Evolutionary conservation across 106 monocot genomes (phyloP), one percentile per base, ranked within the genome.

Genomic region (Chionographis japonica): DNA sequence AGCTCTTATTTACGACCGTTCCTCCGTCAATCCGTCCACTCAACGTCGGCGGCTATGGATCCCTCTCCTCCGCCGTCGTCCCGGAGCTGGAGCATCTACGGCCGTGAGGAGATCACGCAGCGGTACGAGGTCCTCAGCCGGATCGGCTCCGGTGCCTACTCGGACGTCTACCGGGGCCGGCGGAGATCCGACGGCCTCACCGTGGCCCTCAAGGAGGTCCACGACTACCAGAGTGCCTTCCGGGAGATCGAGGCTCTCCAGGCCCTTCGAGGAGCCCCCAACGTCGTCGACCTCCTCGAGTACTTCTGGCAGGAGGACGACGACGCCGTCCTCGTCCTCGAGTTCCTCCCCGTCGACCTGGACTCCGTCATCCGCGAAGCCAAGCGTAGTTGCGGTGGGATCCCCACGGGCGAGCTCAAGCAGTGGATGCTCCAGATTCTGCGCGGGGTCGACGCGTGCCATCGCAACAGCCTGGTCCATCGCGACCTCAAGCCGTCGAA

Each of bases 401-500:
- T 77, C 12, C 4, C 8, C 55, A 52, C 55, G 15, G 73, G 68
- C 1, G 72, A 72, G 55, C 52, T 69, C 6, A 75, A 77, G 76
- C 38, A 46, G 76, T 86, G 81, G 84, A 91, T 91, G 84, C 3
- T 84, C 61, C 86, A 91, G 79, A 68, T 84, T 4, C 62, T 91
- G 55, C 54, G 46, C 3, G 90, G 78, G 6, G 76, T 84, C 4
- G 83, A 84, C 7, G 76, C 68, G 1, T 86, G 83, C 61, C 90
- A 91, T 51, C 50, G 59, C 46, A 74, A 52, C 15, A 66, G 63
- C 5, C 56, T 91, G 4, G 73, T 86, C 16, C 90, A 91, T 65
- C 75, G 90, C 16, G 90, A 91, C 67, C 76, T 91, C 52, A 91
- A 91, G 72, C 90, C 84, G 40, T 73, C 78, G 3, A 91, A 91